These are phyloP conservation scores for Trypanosoma lewisi DNA, from an alignment of 208 protist genomes.

Conservation along the genomic window DNA sequence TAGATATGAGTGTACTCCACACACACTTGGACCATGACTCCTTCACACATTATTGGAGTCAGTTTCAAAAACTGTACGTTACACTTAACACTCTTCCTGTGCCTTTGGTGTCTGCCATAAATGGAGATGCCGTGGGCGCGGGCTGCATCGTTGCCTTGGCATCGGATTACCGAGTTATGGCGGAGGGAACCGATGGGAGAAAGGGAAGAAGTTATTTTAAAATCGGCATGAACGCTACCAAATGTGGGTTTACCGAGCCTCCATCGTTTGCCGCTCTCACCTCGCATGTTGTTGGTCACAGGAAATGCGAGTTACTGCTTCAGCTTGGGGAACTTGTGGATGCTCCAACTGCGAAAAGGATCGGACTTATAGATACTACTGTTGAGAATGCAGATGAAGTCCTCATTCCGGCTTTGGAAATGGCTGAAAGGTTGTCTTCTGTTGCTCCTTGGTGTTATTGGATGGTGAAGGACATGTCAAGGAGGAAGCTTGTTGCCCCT, in stretches of 20 bases:
- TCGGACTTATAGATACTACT: slow-evolving; percentile 74
- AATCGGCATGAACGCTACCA: slow-evolving; percentile 66
- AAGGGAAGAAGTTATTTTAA: slow-evolving; percentile 17
- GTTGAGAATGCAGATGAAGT: slow-evolving; percentile 51
- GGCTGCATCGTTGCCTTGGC: slow-evolving; percentile 70
- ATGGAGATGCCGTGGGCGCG: slow-evolving; percentile 57
- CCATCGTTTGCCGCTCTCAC: slow-evolving; percentile 62
- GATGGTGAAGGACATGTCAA: slow-evolving; percentile 57
- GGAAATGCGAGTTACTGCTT: slow-evolving; percentile 56
- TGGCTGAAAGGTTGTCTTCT: slow-evolving; percentile 53
- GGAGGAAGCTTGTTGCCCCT: slow-evolving; percentile 44
- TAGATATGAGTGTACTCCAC: slow-evolving; percentile 54
- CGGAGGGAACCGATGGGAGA: slow-evolving; percentile 14
- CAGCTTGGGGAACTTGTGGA: slow-evolving; percentile 38
- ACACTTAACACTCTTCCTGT: slow-evolving; percentile 69
- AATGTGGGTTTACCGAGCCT: slow-evolving; percentile 64
- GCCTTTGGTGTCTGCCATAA: slow-evolving; percentile 66
- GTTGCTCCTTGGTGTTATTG: slow-evolving; percentile 57
- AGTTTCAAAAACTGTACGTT: slow-evolving; percentile 69
- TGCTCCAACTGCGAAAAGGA: slow-evolving; percentile 43
- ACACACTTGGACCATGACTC: slow-evolving; percentile 28
- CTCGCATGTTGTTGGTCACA: slow-evolving; percentile 61
- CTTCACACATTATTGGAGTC: slow-evolving; percentile 62
- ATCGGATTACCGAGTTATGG: slow-evolving; percentile 82
- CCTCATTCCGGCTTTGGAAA: slow-evolving; percentile 52